A percentile compares a stretch with the other conserved stretches of the same genome.
These are phyloP conservation scores for Nevesoporus exiguus DNA, from an alignment of 768 basidiomycete species.

Conservation along the genomic window DNA sequence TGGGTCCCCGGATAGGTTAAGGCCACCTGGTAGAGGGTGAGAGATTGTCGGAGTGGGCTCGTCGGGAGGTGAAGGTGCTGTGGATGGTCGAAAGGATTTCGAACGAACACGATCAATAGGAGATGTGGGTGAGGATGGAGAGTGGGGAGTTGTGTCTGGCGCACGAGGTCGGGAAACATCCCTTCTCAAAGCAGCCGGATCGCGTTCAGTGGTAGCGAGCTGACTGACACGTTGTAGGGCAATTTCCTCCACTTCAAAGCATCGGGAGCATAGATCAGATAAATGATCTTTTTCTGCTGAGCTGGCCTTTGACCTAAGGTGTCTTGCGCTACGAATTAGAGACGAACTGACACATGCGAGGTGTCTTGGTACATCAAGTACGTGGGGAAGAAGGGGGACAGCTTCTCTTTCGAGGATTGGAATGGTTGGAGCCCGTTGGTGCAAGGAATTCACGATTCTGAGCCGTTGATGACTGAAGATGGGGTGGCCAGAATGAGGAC, in stretches of 20 bases:
- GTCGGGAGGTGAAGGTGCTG: conserved; percentile 42
- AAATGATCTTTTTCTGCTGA: conserved; percentile 37
- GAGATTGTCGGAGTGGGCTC: not conserved
- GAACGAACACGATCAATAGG: conserved; percentile 14
- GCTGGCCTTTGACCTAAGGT: conserved; percentile 37
- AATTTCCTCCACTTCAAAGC: conserved; percentile 68
- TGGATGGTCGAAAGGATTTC: conserved; percentile 43
- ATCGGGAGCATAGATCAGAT: conserved; percentile 55
- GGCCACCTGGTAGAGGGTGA: conserved; percentile 1
- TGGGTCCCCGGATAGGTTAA: conserved; percentile 4
- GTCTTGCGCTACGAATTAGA: conserved; percentile 60
- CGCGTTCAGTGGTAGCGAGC: conserved; percentile 35
- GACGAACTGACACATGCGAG: conserved; percentile 73
- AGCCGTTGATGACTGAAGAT: conserved; percentile 49
- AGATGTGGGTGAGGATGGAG: conserved; percentile 24
- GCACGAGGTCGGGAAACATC: conserved; percentile 9
- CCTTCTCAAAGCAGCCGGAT: conserved; percentile 14
- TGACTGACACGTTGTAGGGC: conserved; percentile 65
- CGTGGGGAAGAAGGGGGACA: conserved; percentile 67
- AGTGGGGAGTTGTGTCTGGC: not conserved
- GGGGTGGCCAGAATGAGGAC: conserved; percentile 24
- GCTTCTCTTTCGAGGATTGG: conserved; percentile 63
- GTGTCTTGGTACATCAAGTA: conserved; percentile 76
- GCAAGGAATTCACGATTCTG: conserved; percentile 51
- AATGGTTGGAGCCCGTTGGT: conserved; percentile 54